These are phyloP conservation scores for Tubosaeta brunneosetosa DNA, from an alignment of 768 basidiomycete species.

Conservation along the genomic window DNA sequence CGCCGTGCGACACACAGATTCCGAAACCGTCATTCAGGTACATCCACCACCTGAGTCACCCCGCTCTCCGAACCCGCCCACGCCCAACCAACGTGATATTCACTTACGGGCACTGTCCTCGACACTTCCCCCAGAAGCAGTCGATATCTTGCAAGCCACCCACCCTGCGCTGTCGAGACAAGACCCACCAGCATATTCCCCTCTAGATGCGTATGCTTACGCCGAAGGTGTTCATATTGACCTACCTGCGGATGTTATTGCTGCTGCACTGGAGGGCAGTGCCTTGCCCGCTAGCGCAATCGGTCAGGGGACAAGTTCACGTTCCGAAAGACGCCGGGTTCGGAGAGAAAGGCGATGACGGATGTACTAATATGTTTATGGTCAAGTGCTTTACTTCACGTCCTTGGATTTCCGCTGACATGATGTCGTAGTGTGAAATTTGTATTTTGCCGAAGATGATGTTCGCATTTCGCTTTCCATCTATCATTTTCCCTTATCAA, in stretches of 20 bases:
- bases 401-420: slow-evolving; percentile 1
- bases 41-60: slow-evolving; percentile 81
- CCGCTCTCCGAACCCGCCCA: slow-evolving; percentile 73
- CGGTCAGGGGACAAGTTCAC: slow-evolving; percentile 43
- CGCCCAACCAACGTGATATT: slow-evolving; percentile 80
- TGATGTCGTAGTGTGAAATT: slow-evolving; percentile 11
- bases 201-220: slow-evolving; percentile 80
- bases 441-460: slow-evolving; percentile 21
- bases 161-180: slow-evolving; percentile 42
- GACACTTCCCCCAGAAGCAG: slow-evolving; percentile 10
- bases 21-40: slow-evolving; percentile 64
- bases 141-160: slow-evolving; percentile 27
- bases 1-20: slow-evolving; percentile 55
- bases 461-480: slow-evolving; percentile 23
- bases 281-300: slow-evolving; percentile 56
- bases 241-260: slow-evolving; percentile 87
- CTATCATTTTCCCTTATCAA: slow-evolving; percentile 15
- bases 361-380: neutral
- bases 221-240: slow-evolving; percentile 90
- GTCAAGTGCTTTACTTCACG: slow-evolving; percentile 6
- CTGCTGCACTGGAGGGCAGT: slow-evolving; percentile 78
- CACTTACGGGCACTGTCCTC: slow-evolving; percentile 59
- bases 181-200: slow-evolving; percentile 84
- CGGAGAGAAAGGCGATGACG: slow-evolving; percentile 42
- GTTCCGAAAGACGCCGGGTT: slow-evolving; percentile 56